phyloP scores from a whole-genome alignment of 805 yeast genomes.

The Scheffersomyces spartinae region DNA sequence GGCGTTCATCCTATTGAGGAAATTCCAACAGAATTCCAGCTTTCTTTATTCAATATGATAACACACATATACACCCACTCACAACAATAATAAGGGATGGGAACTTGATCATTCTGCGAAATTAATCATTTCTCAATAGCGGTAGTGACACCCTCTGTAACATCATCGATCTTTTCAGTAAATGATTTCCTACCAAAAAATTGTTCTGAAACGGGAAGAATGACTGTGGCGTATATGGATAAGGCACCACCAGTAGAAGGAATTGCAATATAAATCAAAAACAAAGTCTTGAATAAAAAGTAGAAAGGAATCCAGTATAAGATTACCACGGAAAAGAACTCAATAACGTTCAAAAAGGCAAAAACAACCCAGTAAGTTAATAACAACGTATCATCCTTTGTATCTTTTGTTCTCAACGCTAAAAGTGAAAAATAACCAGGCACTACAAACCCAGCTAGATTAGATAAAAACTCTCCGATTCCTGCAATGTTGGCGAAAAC shows the following conservation, averaged over 20 bases:
- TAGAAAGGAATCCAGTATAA: conserved; percentile 95
- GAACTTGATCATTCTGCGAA: too few relatives aligned
- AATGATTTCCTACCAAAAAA: conserved; percentile 12
- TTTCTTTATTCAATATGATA: too few relatives aligned
- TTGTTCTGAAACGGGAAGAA: conserved; percentile 47
- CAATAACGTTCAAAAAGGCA: conserved; percentile 80
- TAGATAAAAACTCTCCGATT: conserved; percentile 85
- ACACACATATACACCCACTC: too few relatives aligned
- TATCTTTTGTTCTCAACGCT: conserved; percentile 64
- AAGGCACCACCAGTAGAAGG: conserved; percentile 86
- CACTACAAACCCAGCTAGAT: conserved; percentile 79
- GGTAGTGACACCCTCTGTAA: conserved; percentile 32
- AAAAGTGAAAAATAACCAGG: conserved; percentile 84
- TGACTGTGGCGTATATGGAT: conserved; percentile 47
- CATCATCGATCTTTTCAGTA: conserved; percentile 35
- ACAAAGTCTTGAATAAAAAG: conserved; percentile 84
- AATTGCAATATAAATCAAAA: conserved; percentile 77
- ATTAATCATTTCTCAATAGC: too few relatives aligned
- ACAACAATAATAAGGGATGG: too few relatives aligned
- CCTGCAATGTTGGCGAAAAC: conserved; percentile 90
- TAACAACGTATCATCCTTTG: conserved; percentile 75
- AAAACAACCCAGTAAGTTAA: conserved; percentile 98
- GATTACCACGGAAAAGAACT: conserved; percentile 91
- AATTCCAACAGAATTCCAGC: too few relatives aligned
- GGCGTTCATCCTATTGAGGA: too few relatives aligned